Conservation (phyloP, 768 basidiomycete genomes). For the Leccinum boreale region DNA sequence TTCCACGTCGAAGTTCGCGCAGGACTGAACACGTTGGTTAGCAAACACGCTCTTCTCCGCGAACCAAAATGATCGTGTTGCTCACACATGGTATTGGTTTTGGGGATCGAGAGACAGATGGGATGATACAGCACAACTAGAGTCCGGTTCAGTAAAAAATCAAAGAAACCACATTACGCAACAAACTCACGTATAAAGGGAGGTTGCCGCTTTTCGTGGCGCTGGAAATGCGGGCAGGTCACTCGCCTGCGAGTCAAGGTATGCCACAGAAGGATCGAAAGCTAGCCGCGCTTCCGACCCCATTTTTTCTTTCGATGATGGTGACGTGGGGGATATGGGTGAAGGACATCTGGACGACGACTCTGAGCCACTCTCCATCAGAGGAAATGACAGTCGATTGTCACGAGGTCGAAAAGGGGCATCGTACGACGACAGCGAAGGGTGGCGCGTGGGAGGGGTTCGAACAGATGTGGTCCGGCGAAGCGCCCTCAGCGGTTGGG, state of each 20-base stretch:
- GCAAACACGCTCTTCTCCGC: not conserved
- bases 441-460: constrained; percentile 21
- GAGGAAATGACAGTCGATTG: constrained; percentile 7
- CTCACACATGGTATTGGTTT: constrained; percentile 24
- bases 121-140: constrained; percentile 54
- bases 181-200: constrained; percentile 59
- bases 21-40: constrained; percentile 7
- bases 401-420: constrained; percentile 11
- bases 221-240: not conserved
- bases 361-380: constrained; percentile 8
- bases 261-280: constrained; percentile 51
- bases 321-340: not conserved
- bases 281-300: constrained; percentile 18
- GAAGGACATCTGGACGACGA: constrained; percentile 22
- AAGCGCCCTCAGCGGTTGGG: constrained; percentile 28
- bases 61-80: not conserved
- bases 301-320: constrained; percentile 3
- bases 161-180: not conserved
- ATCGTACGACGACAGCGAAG: constrained; percentile 21
- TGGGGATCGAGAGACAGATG: constrained; percentile 32
- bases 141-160: constrained; percentile 6
- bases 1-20: constrained; percentile 6
- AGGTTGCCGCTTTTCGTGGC: constrained; percentile 27
- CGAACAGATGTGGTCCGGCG: constrained; percentile 21
- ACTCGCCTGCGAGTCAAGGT: constrained; percentile 27